A percentile compares a stretch with the other conserved stretches of the same genome.
Evolutionary conservation across 495 filamentous ascomycete species (phyloP).

Genomic region (Penicillium manginii): DNA sequence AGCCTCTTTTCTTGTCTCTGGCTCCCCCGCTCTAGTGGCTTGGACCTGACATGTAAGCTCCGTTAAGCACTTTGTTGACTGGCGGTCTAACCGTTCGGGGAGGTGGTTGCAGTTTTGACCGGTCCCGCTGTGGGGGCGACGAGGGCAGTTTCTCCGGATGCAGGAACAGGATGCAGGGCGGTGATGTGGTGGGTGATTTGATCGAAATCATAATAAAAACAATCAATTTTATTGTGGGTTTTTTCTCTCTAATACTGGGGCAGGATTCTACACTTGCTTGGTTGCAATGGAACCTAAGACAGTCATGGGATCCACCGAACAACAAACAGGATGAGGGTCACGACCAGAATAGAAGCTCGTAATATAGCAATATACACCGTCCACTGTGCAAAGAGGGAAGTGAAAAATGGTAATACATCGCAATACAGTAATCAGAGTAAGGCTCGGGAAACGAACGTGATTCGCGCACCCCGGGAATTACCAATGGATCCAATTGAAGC

Average conservation of each 20-base stretch:
- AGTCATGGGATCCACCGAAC: background rate
- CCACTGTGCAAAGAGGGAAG: no score
- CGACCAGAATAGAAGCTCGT: conserved; percentile 7
- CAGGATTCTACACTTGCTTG: background rate
- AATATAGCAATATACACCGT: background rate
- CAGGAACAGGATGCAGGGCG: background rate
- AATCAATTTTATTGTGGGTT: background rate
- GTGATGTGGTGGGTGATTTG: background rate
- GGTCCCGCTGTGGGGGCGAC: conserved; percentile 18
- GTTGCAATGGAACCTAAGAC: background rate
- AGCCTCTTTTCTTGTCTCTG: background rate
- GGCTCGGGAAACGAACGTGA: background rate
- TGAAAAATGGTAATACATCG: background rate
- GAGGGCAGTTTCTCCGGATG: background rate
- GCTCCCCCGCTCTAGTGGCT: conserved; percentile 15
- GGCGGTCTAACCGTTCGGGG: conserved; percentile 7
- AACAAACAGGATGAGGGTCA: conserved; percentile 3
- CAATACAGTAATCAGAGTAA: background rate
- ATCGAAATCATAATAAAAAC: background rate
- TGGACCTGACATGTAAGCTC: conserved; percentile 22
- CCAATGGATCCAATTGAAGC: background rate
- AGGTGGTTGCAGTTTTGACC: conserved; percentile 9
- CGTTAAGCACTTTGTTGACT: conserved; percentile 20
- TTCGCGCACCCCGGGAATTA: background rate
- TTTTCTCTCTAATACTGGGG: background rate